Conservation (phyloP, 305 asterid species). For the Andrographis paniculata region DNA sequence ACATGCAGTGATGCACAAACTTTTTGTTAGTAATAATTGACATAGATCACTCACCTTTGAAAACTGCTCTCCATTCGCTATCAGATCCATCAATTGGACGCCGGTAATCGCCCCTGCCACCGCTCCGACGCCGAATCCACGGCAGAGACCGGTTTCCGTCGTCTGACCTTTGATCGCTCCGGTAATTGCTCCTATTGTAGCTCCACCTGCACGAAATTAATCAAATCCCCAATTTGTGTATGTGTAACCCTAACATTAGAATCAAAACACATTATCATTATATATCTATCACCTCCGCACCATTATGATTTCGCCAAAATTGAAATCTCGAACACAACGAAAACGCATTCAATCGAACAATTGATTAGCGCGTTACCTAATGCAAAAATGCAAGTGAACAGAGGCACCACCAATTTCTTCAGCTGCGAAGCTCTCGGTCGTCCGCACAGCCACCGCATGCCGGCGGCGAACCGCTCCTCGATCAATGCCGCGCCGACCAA, state of each 20-base stretch:
- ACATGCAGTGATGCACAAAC: no score
- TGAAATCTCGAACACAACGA: no score
- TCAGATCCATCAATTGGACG: slow-evolving; percentile 58
- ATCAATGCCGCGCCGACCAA: background rate
- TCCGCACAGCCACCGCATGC: slow-evolving; percentile 19
- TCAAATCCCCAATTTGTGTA: background rate
- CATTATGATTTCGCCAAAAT: background rate
- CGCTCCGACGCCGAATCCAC: slow-evolving; percentile 68
- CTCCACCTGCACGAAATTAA: slow-evolving; percentile 60
- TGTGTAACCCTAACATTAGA: background rate
- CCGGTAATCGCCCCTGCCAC: slow-evolving; percentile 68
- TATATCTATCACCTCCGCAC: no score
- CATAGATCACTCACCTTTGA: slow-evolving; percentile 45
- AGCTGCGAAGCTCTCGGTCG: slow-evolving; percentile 18
- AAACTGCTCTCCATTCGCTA: slow-evolving; percentile 56
- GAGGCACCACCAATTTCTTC: slow-evolving; percentile 27
- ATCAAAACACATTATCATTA: background rate
- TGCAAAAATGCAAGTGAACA: slow-evolving; percentile 40
- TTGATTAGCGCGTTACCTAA: slow-evolving; percentile 25
- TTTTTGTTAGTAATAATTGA: no score
- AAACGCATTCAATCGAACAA: background rate
- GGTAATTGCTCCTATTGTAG: slow-evolving; percentile 42
- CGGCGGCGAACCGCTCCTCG: no score
- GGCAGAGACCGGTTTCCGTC: slow-evolving; percentile 63
- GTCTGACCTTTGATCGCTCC: slow-evolving; percentile 86